phyloP scores from a whole-genome alignment of 768 basidiomycete species.

The Boletus reticulatus region DNA sequence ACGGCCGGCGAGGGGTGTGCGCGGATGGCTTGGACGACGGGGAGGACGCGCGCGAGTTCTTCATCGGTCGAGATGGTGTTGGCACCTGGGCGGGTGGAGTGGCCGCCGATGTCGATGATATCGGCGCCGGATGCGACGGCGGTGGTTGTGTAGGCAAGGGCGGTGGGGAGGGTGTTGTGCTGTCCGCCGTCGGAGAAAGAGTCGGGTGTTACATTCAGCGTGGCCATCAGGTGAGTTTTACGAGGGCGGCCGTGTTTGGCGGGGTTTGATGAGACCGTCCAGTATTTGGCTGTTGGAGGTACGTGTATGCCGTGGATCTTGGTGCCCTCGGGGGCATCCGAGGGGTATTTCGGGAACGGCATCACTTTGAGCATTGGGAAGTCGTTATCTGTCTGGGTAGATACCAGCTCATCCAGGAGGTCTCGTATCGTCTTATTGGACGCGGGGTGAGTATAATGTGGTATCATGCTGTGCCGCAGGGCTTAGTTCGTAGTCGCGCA shows the following conservation, averaged over 20 bases:
- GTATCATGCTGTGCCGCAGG: slow-evolving; percentile 66
- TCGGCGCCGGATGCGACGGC: slow-evolving; percentile 59
- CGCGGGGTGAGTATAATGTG: slow-evolving; percentile 65
- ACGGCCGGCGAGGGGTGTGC: slow-evolving; percentile 18
- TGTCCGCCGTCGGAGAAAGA: neutral
- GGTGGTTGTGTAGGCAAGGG: slow-evolving; percentile 48
- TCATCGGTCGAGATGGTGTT: slow-evolving; percentile 62
- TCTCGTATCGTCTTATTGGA: slow-evolving; percentile 44
- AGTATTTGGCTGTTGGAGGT: slow-evolving; percentile 23
- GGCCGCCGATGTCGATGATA: slow-evolving; percentile 92
- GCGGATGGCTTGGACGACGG: slow-evolving; percentile 63
- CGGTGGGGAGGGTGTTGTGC: slow-evolving; percentile 43
- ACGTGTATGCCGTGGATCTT: slow-evolving; percentile 9
- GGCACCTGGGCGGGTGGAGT: slow-evolving; percentile 86
- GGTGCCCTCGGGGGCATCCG: slow-evolving; percentile 10
- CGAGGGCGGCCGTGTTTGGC: slow-evolving; percentile 13
- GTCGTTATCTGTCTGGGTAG: slow-evolving; percentile 27
- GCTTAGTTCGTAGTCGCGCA: neutral
- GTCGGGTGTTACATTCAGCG: slow-evolving; percentile 40
- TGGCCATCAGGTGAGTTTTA: slow-evolving; percentile 82
- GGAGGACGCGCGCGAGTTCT: slow-evolving; percentile 71
- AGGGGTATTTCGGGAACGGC: slow-evolving; percentile 64
- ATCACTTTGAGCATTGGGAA: slow-evolving; percentile 68
- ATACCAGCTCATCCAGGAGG: slow-evolving; percentile 44
- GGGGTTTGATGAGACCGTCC: slow-evolving; percentile 22